Base-by-base conservation (phyloP, 2,329 filamentous ascomycete species). In the Colletotrichum coccodes region DNA sequence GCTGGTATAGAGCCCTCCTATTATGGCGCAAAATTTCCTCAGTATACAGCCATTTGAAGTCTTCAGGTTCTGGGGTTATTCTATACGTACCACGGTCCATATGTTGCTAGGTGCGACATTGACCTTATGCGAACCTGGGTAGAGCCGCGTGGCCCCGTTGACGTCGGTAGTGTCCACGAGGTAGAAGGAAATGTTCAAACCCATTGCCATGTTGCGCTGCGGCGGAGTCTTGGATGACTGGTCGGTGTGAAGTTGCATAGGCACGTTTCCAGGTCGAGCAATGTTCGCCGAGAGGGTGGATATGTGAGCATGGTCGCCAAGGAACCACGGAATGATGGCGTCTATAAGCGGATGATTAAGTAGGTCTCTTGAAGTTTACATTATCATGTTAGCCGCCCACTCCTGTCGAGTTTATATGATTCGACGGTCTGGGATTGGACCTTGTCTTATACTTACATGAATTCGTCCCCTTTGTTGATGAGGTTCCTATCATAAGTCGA, bases 301-400 rank as follows among this genome's bases (percentile, higher is more conserved):
- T 3, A 60, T 18, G 23, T 21, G 38, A 5, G 38, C 38, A n/a
- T 5, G 12, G 28, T n/a, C 32, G 5, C 32, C 46, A 16, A 60
- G n/a, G 26, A 52, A 42, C 56, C 56, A 65, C 47, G 63, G 63
- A 8, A 65, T 56, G 18, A 65, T 28, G 32, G 46, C 56, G 49
- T 65, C 63, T 7, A 65, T 65, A 36, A 65, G 23, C 3, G 63
- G 63, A 49, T 65, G 63, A 38, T 65, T 65, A 7, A 65, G 63
- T 2, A 65, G 9, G 14, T 65, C 62, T n/a, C n/a, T n/a, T n/a
- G n/a, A n/a, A n/a, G n/a, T n/a, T n/a, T n/a, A n/a, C n/a, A n/a
- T n/a, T n/a, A n/a, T n/a, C n/a, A n/a, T n/a, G n/a, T n/a, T n/a
- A n/a, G n/a, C n/a, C n/a, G n/a, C n/a, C n/a, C n/a, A n/a, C n/a